phyloP scores from a whole-genome alignment of 2,329 filamentous ascomycete genomes.

The Aspergillus puulaauensis region DNA sequence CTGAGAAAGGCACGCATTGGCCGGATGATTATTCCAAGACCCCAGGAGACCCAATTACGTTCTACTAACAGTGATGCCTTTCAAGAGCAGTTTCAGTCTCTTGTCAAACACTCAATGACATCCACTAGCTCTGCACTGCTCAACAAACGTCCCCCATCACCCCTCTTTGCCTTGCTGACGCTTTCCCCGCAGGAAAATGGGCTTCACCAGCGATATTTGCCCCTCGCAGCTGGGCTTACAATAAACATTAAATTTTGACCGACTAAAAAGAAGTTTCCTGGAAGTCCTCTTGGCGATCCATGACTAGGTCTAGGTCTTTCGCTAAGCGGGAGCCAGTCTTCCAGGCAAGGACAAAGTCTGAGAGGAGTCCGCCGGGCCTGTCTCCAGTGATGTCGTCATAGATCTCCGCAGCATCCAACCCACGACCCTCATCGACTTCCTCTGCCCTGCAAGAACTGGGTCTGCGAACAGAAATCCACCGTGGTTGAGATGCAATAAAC shows the following conservation, averaged over 20 bases:
- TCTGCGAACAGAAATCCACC: not conserved
- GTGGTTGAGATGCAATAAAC: not conserved
- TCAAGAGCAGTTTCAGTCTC: not conserved
- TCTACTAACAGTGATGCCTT: slow-evolving; percentile 10
- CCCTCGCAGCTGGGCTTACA: not conserved
- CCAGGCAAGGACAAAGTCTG: not conserved
- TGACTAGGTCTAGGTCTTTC: slow-evolving; percentile 1
- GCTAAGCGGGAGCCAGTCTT: not conserved
- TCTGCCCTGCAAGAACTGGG: not conserved
- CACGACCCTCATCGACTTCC: not conserved
- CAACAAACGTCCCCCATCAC: not conserved
- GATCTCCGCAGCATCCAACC: not conserved
- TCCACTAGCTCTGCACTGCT: not conserved
- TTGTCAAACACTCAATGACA: not conserved
- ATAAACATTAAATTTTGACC: not conserved
- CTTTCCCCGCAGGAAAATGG: not conserved
- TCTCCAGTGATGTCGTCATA: slow-evolving; percentile 2
- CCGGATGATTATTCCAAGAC: slow-evolving; percentile 20
- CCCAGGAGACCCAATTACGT: slow-evolving; percentile 11
- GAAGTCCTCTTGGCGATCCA: not conserved
- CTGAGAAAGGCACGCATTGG: slow-evolving; percentile 15
- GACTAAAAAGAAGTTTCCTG: not conserved
- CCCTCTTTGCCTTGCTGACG: not conserved
- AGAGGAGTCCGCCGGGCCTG: not conserved
- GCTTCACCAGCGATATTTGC: not conserved